Conservation (phyloP, 345 rosid genomes). For the Ricinus communis region DNA sequence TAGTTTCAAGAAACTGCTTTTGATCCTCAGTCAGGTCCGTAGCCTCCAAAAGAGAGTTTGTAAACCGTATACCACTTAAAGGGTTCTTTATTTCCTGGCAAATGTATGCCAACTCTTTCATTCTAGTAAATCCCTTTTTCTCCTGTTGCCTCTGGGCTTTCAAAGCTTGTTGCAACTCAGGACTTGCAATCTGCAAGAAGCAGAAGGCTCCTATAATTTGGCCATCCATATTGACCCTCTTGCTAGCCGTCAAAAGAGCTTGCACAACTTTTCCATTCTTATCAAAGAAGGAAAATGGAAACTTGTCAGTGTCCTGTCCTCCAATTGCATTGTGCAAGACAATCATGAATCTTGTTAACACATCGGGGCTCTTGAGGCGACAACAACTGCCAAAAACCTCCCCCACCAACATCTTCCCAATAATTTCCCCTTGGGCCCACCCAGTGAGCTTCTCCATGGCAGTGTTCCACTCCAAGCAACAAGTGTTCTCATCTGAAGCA, state of each 20-base stretch:
- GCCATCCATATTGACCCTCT: constrained; percentile 68
- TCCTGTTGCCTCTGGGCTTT: constrained; percentile 74
- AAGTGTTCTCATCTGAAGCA: constrained; percentile 86
- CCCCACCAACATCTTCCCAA: constrained; percentile 90
- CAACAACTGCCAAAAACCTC: constrained; percentile 93
- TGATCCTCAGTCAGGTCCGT: constrained; percentile 75
- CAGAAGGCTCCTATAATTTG: constrained; percentile 87
- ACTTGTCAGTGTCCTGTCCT: constrained; percentile 80
- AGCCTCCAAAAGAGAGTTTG: constrained; percentile 73
- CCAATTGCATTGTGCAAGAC: constrained; percentile 82
- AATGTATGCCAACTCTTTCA: constrained; percentile 84
- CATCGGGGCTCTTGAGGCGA: constrained; percentile 87
- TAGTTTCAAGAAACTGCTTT: constrained; percentile 82
- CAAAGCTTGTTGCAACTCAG: constrained; percentile 85
- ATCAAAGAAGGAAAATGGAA: constrained; percentile 80
- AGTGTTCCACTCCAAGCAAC: constrained; percentile 94
- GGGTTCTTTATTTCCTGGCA: constrained; percentile 81
- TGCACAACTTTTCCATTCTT: constrained; percentile 68
- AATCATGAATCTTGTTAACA: constrained; percentile 87
- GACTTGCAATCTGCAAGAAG: constrained; percentile 93
- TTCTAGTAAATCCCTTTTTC: constrained; percentile 52
- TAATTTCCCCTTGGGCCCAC: constrained; percentile 57
- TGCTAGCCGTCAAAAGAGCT: constrained; percentile 83
- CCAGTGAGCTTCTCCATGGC: constrained; percentile 99
- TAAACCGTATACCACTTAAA: constrained; percentile 67